phyloP scores from a whole-genome alignment of 2,329 filamentous ascomycete species.

The Dichotomopilus funicola region DNA sequence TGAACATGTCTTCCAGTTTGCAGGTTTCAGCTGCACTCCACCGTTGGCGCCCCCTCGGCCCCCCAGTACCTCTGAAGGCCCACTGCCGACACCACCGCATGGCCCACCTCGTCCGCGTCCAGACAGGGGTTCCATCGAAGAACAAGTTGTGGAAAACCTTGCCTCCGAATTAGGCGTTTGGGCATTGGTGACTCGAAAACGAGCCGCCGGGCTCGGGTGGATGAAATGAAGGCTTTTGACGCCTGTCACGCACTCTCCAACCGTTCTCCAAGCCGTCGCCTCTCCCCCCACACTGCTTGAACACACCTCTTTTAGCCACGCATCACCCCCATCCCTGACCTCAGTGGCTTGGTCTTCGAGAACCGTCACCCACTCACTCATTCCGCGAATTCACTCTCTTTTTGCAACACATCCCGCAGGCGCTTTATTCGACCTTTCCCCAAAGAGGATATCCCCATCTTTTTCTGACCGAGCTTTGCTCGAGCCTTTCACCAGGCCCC shows the following conservation, averaged over 20 bases:
- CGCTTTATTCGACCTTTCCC: not conserved
- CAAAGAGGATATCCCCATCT: not conserved
- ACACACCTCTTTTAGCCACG: not conserved
- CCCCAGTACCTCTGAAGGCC: not conserved
- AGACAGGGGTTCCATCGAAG: constrained; percentile 4
- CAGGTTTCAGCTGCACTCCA: constrained; percentile 1
- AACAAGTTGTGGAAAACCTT: constrained; percentile 18
- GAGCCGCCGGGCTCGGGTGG: constrained; percentile 5
- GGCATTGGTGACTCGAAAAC: constrained; percentile 10
- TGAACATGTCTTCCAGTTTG: too few relatives aligned
- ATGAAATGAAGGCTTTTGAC: constrained; percentile 3
- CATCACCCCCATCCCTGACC: not conserved
- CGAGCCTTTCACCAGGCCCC: not conserved
- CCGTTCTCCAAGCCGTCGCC: not conserved
- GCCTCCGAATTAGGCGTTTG: constrained; percentile 23
- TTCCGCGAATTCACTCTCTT: constrained; percentile 8
- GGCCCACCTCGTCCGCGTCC: constrained; percentile 6
- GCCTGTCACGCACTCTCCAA: not conserved
- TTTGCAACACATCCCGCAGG: constrained; percentile 8
- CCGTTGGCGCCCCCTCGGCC: not conserved
- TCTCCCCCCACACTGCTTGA: not conserved
- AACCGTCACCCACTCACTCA: not conserved
- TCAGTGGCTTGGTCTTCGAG: constrained; percentile 11
- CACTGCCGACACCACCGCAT: constrained; percentile 1
- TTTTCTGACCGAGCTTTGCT: constrained; percentile 7